Evolutionary conservation across 2,329 filamentous ascomycete genomes (phyloP).

Genomic region (Cryphonectria carpinicola): DNA sequence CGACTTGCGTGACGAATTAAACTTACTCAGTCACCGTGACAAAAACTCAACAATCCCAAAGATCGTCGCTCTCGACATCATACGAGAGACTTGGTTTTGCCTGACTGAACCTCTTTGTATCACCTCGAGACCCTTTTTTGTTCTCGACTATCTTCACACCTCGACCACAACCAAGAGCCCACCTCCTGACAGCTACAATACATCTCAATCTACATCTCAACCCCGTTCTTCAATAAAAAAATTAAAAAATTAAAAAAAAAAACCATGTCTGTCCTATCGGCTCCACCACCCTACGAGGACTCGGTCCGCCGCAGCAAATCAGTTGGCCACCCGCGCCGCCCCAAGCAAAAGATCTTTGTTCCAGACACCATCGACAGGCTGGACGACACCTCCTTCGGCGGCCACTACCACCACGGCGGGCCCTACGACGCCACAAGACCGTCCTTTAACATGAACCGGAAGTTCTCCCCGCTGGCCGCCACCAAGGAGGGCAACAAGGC

Average conservation of each 20-base stretch:
- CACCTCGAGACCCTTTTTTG: not conserved
- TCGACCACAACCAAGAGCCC: not conserved
- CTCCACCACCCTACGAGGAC: slow-evolving; percentile 19
- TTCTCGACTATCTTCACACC: not conserved
- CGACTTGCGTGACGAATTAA: not conserved
- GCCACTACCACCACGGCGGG: slow-evolving; percentile 83
- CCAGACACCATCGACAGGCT: slow-evolving; percentile 82
- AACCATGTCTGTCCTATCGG: slow-evolving; percentile 22
- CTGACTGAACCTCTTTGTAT: not conserved
- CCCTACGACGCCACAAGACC: slow-evolving; percentile 84
- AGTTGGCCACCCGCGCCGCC: slow-evolving; percentile 64
- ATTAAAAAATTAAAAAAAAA: too few species aligned
- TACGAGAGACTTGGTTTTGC: not conserved
- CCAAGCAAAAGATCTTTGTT: slow-evolving; percentile 26
- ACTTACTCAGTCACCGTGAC: not conserved
- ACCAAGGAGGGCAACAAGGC: slow-evolving; percentile 73
- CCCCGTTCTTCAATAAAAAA: not conserved
- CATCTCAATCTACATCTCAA: not conserved
- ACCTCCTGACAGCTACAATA: not conserved
- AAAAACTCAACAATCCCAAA: not conserved
- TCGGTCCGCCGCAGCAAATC: slow-evolving; percentile 37
- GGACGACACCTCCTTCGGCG: slow-evolving; percentile 64
- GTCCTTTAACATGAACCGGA: slow-evolving; percentile 69
- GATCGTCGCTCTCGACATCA: not conserved
- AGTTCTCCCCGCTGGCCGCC: slow-evolving; percentile 75